Evolutionary conservation across 805 yeast genomes (phyloP).

Genomic region (Metschnikowia noctiluminum): DNA sequence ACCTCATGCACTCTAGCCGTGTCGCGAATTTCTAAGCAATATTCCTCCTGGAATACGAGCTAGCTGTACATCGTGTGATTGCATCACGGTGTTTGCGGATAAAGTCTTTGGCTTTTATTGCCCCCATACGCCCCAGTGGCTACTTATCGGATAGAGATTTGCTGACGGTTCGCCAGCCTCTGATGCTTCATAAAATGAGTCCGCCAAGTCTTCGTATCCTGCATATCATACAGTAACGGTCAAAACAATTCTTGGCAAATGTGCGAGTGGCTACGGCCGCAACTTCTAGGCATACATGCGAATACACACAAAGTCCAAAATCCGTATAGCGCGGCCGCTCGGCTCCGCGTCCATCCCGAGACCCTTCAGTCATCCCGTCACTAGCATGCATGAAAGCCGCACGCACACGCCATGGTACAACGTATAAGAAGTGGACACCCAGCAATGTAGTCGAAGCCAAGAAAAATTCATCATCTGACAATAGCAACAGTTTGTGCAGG

Average conservation of each 20-base stretch:
- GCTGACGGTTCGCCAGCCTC: too few species aligned
- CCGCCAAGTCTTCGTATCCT: neutral
- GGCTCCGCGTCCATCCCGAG: conserved; percentile 1
- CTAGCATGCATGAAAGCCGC: neutral
- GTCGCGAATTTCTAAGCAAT: neutral
- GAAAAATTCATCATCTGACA: neutral
- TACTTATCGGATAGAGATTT: too few species aligned
- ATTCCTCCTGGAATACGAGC: too few species aligned
- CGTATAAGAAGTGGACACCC: neutral
- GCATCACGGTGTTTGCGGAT: too few species aligned
- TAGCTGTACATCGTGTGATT: too few species aligned
- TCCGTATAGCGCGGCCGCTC: neutral
- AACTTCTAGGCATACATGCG: too few species aligned
- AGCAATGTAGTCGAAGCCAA: neutral
- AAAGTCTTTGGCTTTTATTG: too few species aligned
- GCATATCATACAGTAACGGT: neutral
- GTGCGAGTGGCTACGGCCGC: too few species aligned
- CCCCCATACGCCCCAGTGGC: too few species aligned
- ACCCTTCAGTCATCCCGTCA: neutral
- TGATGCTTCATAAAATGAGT: too few species aligned
- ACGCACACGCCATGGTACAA: neutral
- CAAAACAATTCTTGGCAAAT: too few species aligned
- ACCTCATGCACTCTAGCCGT: neutral
- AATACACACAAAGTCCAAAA: too few species aligned
- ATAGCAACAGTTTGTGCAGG: neutral